Evolutionary conservation across 495 filamentous ascomycete genomes (phyloP).

Genomic region (Cairneyella variabilis): DNA sequence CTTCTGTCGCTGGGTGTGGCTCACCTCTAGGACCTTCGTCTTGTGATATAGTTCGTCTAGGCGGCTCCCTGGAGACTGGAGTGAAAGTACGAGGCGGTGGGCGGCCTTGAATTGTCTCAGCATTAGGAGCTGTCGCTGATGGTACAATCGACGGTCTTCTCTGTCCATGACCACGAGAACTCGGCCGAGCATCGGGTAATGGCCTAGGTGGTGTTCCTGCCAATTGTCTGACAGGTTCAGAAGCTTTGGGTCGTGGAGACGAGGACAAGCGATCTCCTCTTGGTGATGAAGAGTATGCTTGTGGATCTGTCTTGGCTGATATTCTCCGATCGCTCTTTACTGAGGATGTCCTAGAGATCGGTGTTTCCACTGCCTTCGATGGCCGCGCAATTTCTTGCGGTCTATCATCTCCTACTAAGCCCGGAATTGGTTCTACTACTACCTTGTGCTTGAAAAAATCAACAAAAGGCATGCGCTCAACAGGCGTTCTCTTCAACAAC

Average conservation of each 20-base stretch:
- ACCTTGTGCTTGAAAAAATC: constrained; percentile 75
- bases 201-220: constrained; percentile 22
- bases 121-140: constrained; percentile 25
- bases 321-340: constrained; percentile 5
- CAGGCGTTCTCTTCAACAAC: constrained; percentile 79
- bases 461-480: constrained; percentile 77
- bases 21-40: constrained; percentile 28
- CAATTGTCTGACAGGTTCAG: constrained; percentile 11
- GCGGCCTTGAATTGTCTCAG: constrained; percentile 13
- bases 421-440: constrained; percentile 76
- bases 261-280: constrained; percentile 12
- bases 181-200: neutral
- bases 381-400: constrained; percentile 34
- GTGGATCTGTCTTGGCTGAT: constrained; percentile 1
- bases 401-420: constrained; percentile 71
- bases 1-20: constrained; percentile 18
- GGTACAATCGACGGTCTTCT: constrained; percentile 34
- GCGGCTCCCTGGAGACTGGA: constrained; percentile 1
- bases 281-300: constrained; percentile 18
- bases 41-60: constrained; percentile 25
- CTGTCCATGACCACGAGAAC: constrained; percentile 11
- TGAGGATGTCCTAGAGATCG: constrained; percentile 18
- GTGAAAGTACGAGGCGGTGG: constrained; percentile 9
- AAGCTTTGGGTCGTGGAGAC: constrained; percentile 9
- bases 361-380: constrained; percentile 9